Conservation (phyloP, 306 rosid genomes). For the Prunus dulcis region DNA sequence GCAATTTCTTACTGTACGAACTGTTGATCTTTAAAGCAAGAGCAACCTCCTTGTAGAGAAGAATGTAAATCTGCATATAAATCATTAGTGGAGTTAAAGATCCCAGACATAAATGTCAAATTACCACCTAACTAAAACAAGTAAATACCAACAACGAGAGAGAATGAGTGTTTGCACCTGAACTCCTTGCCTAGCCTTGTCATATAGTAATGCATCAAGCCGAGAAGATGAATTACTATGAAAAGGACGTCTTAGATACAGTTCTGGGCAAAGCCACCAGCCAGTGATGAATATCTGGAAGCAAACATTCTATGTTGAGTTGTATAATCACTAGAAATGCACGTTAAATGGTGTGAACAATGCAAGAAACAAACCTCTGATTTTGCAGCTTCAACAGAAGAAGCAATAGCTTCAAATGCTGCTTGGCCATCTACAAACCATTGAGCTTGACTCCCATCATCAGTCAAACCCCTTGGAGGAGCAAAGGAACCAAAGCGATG, state of each 20-base stretch:
- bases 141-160: background rate
- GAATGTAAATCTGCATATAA: slow-evolving; percentile 41
- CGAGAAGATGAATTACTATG: slow-evolving; percentile 33
- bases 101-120: background rate
- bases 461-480: slow-evolving; percentile 43
- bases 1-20: slow-evolving; percentile 36
- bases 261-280: slow-evolving; percentile 59
- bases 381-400: slow-evolving; percentile 43
- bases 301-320: background rate
- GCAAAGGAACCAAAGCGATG: slow-evolving; percentile 47
- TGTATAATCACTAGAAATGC: background rate
- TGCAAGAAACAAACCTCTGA: slow-evolving; percentile 33
- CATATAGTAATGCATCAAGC: slow-evolving; percentile 41
- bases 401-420: slow-evolving; percentile 52
- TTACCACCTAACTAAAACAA: background rate
- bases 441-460: slow-evolving; percentile 48
- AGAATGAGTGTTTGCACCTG: slow-evolving; percentile 27
- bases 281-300: slow-evolving; percentile 52
- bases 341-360: background rate
- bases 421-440: slow-evolving; percentile 50
- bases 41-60: slow-evolving; percentile 51
- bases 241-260: slow-evolving; percentile 49
- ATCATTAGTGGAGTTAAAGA: background rate
- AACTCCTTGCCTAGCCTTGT: slow-evolving; percentile 48
- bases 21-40: slow-evolving; percentile 51